Evolutionary conservation across 805 yeast species (phyloP).

Genomic region (Pichia exigua): DNA sequence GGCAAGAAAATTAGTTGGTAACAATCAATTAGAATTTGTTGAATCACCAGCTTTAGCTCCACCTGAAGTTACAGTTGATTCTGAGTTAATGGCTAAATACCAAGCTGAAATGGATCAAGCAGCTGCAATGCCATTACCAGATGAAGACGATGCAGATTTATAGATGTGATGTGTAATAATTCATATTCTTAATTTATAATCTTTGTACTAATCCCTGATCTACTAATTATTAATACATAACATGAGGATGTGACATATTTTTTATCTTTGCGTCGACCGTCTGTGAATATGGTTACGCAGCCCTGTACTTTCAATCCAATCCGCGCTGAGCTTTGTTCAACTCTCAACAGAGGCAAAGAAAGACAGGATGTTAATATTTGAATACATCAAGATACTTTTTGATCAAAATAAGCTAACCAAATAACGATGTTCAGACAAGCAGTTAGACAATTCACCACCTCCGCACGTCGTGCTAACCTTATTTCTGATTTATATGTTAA

Average conservation of each 20-base stretch:
- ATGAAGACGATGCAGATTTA: constrained; percentile 99
- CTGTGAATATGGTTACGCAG: background rate
- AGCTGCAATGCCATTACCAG: constrained; percentile 98
- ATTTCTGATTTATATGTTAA: constrained; percentile 78
- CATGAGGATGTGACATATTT: background rate
- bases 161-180: constrained; percentile 29
- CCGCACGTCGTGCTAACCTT: constrained; percentile 37
- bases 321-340: background rate
- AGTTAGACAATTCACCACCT: constrained; percentile 22
- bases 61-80: constrained; percentile 97
- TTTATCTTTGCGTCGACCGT: background rate
- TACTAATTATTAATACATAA: background rate
- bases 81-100: constrained; percentile 94
- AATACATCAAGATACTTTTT: background rate
- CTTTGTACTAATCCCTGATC: background rate
- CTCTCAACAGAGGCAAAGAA: background rate
- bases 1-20: constrained; percentile 98
- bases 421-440: constrained; percentile 19
- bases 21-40: constrained; percentile 96
- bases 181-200: background rate
- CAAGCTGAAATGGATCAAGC: constrained; percentile 99
- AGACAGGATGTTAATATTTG: background rate
- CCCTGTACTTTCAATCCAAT: background rate
- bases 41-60: constrained; percentile 99
- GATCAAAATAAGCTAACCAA: background rate